phyloP scores from a whole-genome alignment of 257 asterid genomes.

The Rauvolfia tetraphylla region DNA sequence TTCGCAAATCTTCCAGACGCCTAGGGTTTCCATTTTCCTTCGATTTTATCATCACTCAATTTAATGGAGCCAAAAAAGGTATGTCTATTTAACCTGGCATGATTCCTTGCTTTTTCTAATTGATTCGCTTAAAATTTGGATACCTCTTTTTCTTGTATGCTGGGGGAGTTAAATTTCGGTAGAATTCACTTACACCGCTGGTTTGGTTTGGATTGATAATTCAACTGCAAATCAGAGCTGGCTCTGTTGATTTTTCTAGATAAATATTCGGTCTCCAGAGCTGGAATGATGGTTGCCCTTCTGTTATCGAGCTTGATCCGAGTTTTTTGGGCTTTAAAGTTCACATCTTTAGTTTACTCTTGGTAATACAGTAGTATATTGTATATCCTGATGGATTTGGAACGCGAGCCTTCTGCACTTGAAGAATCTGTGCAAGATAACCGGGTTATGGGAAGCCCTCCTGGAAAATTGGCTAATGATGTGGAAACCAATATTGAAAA shows the following conservation, averaged over 20 bases:
- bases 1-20: constrained; percentile 15
- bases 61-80: constrained; percentile 31
- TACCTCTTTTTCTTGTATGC: constrained; percentile 12
- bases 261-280: constrained; percentile 32
- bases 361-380: neutral
- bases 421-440: constrained; percentile 50
- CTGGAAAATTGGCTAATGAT: constrained; percentile 20
- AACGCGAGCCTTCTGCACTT: constrained; percentile 29
- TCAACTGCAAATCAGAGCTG: neutral
- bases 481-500: constrained; percentile 29
- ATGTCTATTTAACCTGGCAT: constrained; percentile 19
- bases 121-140: constrained; percentile 7
- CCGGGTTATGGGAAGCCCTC: constrained; percentile 24
- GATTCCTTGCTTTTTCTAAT: constrained; percentile 3
- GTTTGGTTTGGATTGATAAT: constrained; percentile 4
- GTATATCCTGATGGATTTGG: constrained; percentile 45
- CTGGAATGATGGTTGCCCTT: constrained; percentile 55
- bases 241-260: constrained; percentile 14
- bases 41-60: constrained; percentile 19
- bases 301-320: constrained; percentile 73
- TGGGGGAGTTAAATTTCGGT: neutral
- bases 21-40: constrained; percentile 27
- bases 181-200: constrained; percentile 23
- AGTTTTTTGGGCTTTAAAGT: constrained; percentile 2
- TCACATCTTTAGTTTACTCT: neutral